phyloP scores from a whole-genome alignment of 2,329 filamentous ascomycete genomes.

The Fusarium tricinctum region DNA sequence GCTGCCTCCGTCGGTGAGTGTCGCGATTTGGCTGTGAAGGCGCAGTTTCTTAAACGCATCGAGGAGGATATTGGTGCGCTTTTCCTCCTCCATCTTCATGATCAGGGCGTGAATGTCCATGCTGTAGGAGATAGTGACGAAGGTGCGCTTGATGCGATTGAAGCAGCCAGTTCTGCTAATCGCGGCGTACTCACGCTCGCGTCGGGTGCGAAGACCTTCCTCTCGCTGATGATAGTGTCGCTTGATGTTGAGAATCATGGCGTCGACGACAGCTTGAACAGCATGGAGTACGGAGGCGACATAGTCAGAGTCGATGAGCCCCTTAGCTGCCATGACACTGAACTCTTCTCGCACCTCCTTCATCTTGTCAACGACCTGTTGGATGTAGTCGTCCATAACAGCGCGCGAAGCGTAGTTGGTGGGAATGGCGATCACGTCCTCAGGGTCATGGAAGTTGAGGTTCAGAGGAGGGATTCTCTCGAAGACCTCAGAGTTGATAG shows the following conservation, averaged over 20 bases:
- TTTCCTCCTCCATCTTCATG: background rate
- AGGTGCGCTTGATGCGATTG: background rate
- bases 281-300: background rate
- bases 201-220: slow-evolving; percentile 20
- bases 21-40: background rate
- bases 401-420: background rate
- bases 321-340: background rate
- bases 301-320: background rate
- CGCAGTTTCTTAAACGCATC: slow-evolving; percentile 31
- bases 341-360: slow-evolving; percentile 6
- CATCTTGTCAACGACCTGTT: background rate
- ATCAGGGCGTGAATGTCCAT: background rate
- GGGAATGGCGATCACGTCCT: rapidly evolving
- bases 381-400: background rate
- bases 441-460: background rate
- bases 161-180: background rate
- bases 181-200: slow-evolving; percentile 6
- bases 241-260: background rate
- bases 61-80: background rate
- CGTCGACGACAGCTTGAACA: background rate
- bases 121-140: background rate
- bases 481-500: rapidly evolving
- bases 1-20: background rate
- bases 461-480: background rate
- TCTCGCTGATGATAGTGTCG: slow-evolving; percentile 21